Base-by-base conservation (phyloP, 2,329 filamentous ascomycete species). In the Diaporthe sp. region DNA sequence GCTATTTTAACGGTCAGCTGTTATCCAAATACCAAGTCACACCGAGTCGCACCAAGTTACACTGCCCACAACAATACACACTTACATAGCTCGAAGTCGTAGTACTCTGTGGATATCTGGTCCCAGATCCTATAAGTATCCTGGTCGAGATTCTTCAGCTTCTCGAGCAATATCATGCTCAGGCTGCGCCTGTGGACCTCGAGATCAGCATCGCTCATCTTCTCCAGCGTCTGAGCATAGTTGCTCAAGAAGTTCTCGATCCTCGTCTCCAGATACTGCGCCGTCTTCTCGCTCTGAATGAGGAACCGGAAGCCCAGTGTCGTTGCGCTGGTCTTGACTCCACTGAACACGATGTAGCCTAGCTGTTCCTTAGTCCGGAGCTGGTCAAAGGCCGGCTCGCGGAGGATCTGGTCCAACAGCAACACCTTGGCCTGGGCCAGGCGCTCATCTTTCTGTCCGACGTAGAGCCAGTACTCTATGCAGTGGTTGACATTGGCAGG, bases 341-440 rank as follows among this genome's bases (percentile, higher is more conserved):
- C 94, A 65, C 94, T 96, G 84, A 96, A 98, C 0, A 99, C 96
- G 70, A 99, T 94, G 79, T 99, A 99, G 17, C 97, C 97, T 9
- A 99, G 92, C 84, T 99, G 96, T 83, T 99, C 96, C 84, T 98
- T 98, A 56, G 97, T 98, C 66, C 97, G 92, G 10, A 99, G 88
- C 82, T 97, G 95, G 83, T 99, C 95, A 81, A 98, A 99, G 12
- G 94, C 94, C 4, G 96, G 96, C 84, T 99, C 97, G 73, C 97
- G 94, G 0, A 95, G 92, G 85, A 99, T 94, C 83, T 98, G 97
- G 35, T 94, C 93, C 55, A 98, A 89, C 8, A 99, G 88, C 55
- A 97, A 87, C 0, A 94, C 89, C 82, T 94, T 95, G 19, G 96
- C 94, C 25, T 95, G 91, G 17, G 94, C 83, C 8, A 84, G 81